Conservation (phyloP, 73 alveolate species). For the Paramecium sexaurelia region DNA sequence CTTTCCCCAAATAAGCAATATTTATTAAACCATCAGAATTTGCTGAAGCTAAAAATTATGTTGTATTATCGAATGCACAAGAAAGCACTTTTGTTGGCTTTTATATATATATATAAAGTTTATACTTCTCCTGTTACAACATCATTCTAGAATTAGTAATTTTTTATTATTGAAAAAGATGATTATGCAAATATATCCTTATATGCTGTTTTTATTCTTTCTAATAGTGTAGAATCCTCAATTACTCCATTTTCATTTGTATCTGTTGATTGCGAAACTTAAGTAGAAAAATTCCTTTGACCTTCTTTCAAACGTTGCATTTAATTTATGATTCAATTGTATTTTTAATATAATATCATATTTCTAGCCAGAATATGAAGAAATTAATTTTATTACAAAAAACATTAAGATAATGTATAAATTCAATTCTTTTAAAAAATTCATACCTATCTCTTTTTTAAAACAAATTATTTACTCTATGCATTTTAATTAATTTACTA, state of each 20-base stretch:
- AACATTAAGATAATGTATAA: neutral
- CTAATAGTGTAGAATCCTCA: neutral
- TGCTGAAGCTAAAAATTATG: constrained; percentile 10
- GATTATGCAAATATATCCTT: neutral
- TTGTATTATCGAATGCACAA: constrained; percentile 24
- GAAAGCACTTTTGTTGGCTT: constrained; percentile 19
- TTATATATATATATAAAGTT: neutral
- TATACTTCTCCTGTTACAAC: constrained; percentile 20
- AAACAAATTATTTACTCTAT: neutral
- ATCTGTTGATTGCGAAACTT: constrained; percentile 15
- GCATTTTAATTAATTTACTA: neutral
- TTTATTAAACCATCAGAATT: constrained; percentile 26
- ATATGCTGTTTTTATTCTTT: neutral
- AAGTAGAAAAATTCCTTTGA: neutral
- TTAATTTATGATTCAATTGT: neutral
- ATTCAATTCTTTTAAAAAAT: neutral
- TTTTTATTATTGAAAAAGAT: neutral
- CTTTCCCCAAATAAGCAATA: neutral
- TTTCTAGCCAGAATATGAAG: neutral
- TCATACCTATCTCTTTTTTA: neutral
- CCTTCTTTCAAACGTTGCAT: neutral
- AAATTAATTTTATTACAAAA: neutral
- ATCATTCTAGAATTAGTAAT: constrained; percentile 2
- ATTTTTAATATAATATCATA: neutral
- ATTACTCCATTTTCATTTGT: neutral